Base-by-base conservation (phyloP, 805 yeast genomes). In the Hanseniaspora mollemarum region DNA sequence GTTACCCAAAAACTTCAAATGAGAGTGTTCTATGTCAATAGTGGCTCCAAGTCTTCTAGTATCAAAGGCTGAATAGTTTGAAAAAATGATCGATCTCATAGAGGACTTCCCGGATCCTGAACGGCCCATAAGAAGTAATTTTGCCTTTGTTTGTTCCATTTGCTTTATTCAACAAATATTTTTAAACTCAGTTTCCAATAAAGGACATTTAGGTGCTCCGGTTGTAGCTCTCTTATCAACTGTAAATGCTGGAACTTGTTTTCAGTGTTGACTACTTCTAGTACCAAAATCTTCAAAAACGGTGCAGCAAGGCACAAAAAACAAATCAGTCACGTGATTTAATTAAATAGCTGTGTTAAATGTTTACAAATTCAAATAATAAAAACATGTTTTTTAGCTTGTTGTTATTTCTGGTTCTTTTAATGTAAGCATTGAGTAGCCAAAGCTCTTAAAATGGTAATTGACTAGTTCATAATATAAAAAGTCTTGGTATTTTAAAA, bases 31-130 rank as follows among this genome's bases (percentile, higher is more conserved):
- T n/a, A 92, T 96, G 62, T 92, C 98, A 52, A 92, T 88, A 0
- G 98, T 92, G 10, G 98, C 97, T 1, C 97, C 97, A 13, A 92
- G 67, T 53, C 97, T 73, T 56, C 97, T 74, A 2, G 98, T 92
- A 62, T 92, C 98, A 62, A 90, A 85, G 0, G 98, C 98, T 1
- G 95, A 85, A 66, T 92, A 92, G 62, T 92, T 92, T 59, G 94
- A 81, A 66, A 92, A 92, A 57, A 92, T 92, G 54, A 92, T 90
- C 42, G 95, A 86, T 59, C 97, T 73, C 98, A 92, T 92, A 1
- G 96, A 87, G 2, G 96, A 87, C 65, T 92, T 92, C 1, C 98
- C 98, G 4, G 96, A 86, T 40, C 98, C 97, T 25, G 94, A 82
- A 41, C 97, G 82, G 68, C 97, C 96, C 80, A 81, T 81, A 26